phyloP scores from a whole-genome alignment of 2,329 filamentous ascomycete genomes.

The Emericellopsis atlantica region DNA sequence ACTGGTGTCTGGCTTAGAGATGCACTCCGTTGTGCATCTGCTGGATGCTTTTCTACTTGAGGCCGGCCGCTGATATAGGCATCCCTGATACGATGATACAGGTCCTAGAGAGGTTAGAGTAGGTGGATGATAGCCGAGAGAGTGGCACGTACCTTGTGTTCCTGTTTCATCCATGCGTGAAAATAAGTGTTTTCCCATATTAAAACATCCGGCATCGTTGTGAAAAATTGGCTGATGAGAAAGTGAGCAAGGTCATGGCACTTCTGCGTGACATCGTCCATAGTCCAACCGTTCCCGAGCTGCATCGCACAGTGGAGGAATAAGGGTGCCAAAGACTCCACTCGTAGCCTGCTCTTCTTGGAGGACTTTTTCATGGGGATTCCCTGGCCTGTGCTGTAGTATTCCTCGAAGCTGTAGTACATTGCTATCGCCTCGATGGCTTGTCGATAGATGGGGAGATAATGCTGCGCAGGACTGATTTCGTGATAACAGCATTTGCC shows the following conservation, averaged over 20 bases:
- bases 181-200: conserved; percentile 33
- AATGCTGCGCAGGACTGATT: no score
- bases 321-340: not conserved
- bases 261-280: conserved; percentile 32
- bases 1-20: no score
- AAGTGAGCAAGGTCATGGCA: conserved; percentile 37
- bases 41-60: no score
- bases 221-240: conserved; percentile 35
- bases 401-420: no score
- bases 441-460: no score
- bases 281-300: conserved; percentile 37
- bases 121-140: not conserved
- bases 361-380: no score
- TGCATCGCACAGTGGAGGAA: conserved; percentile 35
- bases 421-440: no score
- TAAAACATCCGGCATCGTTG: conserved; percentile 15
- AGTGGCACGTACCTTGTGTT: conserved; percentile 22
- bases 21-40: no score
- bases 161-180: conserved; percentile 30
- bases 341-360: not conserved
- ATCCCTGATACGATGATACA: no score
- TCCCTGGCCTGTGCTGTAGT: no score
- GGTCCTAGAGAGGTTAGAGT: not conserved
- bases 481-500: no score
- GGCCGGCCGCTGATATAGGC: no score